Conservation (phyloP, 2,329 filamentous ascomycete genomes). For the Botrytis fragariae region DNA sequence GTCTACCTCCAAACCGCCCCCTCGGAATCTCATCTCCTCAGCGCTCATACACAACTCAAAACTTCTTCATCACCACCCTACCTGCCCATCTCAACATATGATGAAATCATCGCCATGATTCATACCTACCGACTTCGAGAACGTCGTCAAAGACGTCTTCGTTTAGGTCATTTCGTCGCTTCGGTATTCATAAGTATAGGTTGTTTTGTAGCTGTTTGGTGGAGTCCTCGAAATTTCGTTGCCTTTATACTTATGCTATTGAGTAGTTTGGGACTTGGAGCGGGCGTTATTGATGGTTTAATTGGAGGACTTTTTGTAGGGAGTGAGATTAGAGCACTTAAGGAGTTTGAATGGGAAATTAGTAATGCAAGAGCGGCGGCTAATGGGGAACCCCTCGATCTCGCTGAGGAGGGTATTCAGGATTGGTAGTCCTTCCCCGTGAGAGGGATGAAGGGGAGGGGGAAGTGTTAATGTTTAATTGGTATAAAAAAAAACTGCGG, state of each 20-base stretch:
- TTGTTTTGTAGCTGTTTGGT: conserved; percentile 83
- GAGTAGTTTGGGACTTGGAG: conserved; percentile 71
- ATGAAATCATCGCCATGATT: conserved; percentile 71
- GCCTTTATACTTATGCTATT: conserved; percentile 78
- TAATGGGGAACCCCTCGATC: conserved; percentile 31
- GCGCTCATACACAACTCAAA: conserved; percentile 28
- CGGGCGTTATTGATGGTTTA: conserved; percentile 78
- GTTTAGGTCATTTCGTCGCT: conserved; percentile 69
- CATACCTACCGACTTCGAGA: conserved; percentile 69
- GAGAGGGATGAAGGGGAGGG: accelerated
- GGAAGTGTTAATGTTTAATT: neutral
- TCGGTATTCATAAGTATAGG: conserved; percentile 67
- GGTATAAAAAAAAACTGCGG: neutral
- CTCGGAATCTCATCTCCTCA: conserved; percentile 19
- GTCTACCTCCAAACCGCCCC: conserved; percentile 30
- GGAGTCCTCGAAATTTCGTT: conserved; percentile 72
- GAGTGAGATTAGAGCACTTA: conserved; percentile 75
- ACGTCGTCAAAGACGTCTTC: conserved; percentile 65
- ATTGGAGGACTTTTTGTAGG: conserved; percentile 86
- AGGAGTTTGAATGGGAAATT: conserved; percentile 94
- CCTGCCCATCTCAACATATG: conserved; percentile 55
- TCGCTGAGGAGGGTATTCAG: conserved; percentile 1
- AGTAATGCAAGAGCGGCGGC: conserved; percentile 55
- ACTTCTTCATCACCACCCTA: conserved; percentile 25
- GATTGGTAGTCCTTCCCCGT: conserved; percentile 3